Conservation (phyloP, 1,284 basidiomycete genomes). For the Ustilago sp. region DNA sequence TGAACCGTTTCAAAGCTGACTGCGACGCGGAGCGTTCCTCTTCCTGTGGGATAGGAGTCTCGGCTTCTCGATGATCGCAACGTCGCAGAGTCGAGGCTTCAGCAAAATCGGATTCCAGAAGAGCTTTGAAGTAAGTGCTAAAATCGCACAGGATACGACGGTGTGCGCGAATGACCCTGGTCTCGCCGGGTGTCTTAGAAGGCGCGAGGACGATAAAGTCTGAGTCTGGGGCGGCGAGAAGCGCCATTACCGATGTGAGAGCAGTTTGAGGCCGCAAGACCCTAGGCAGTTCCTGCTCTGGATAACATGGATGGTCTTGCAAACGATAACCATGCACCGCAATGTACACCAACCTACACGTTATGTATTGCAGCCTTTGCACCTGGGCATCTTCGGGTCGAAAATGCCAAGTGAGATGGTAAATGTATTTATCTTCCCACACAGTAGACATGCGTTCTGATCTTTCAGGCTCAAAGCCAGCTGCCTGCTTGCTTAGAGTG, state of each 20-base stretch:
- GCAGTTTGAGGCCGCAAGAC: not conserved
- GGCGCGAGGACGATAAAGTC: conserved; percentile 1
- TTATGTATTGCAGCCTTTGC: not conserved
- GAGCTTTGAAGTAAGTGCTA: conserved; percentile 4
- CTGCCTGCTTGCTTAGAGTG: not conserved
- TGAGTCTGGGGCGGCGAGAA: not conserved
- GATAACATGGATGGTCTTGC: not conserved
- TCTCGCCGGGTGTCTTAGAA: not conserved
- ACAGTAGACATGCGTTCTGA: too few species aligned
- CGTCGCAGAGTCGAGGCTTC: conserved; percentile 1
- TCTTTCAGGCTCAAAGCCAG: not conserved
- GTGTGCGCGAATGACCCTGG: not conserved
- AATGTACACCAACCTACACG: not conserved
- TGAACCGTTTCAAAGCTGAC: not conserved
- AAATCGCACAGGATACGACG: not conserved
- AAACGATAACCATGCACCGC: not conserved
- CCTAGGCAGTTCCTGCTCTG: not conserved
- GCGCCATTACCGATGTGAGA: not conserved
- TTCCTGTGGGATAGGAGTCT: not conserved
- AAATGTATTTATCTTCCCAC: not conserved
- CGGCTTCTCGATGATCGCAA: not conserved
- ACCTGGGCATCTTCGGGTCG: not conserved
- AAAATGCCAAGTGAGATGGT: not conserved
- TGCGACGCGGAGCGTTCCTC: not conserved
- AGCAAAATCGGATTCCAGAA: conserved; percentile 9